These are phyloP conservation scores for Eudorina sp. DNA, from an alignment of 139 green algal genomes.

Conservation along the genomic window DNA sequence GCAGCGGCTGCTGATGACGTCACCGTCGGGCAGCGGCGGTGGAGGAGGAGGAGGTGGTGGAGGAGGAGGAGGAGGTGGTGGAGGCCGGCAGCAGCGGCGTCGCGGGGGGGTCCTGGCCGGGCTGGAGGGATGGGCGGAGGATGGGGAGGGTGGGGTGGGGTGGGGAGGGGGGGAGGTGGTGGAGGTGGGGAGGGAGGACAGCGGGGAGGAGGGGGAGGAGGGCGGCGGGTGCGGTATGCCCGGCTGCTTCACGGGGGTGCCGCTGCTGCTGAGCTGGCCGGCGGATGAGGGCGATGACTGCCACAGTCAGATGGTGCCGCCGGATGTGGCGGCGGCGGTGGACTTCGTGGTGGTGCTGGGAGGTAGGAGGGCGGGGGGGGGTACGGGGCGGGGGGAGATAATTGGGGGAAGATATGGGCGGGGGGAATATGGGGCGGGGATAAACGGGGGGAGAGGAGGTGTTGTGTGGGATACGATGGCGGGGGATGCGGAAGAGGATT, in stretches of 20 bases:
- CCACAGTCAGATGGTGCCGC: conserved; percentile 49
- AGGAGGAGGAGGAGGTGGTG: background rate
- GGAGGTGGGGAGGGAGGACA: background rate
- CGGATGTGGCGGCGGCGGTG: conserved; percentile 68
- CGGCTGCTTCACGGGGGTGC: background rate
- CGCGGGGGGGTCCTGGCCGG: background rate
- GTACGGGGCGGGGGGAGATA: background rate
- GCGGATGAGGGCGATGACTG: conserved; percentile 9
- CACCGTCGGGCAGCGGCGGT: background rate
- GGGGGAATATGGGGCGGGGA: too few relatives aligned
- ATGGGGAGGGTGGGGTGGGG: background rate
- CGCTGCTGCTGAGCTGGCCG: conserved; percentile 28
- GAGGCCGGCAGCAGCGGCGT: too few relatives aligned
- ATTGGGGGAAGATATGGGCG: too few relatives aligned
- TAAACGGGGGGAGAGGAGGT: too few relatives aligned
- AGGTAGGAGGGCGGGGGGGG: conserved; percentile 42
- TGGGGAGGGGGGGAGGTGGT: background rate
- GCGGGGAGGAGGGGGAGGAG: background rate
- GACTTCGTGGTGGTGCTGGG: conserved; percentile 91
- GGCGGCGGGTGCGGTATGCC: background rate
- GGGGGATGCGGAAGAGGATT: too few relatives aligned
- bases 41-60: background rate
- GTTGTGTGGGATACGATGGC: too few relatives aligned
- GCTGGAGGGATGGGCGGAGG: background rate
- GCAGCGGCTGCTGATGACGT: background rate